Evolutionary conservation across 495 filamentous ascomycete species (phyloP).

Genomic region (Podospora fimiseda): DNA sequence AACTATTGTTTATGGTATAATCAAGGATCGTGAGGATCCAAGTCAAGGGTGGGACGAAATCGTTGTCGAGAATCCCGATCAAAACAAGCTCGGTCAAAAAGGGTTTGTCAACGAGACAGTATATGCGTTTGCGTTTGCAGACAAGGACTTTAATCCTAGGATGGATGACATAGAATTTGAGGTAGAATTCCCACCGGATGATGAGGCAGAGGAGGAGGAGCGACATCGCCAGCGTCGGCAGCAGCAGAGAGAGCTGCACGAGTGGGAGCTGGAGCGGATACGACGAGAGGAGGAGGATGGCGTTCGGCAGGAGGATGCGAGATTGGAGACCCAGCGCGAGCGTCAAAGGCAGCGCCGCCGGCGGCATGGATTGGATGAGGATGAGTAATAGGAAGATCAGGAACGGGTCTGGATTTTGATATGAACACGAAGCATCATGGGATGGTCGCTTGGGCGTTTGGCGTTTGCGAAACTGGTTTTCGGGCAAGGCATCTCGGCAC

Average conservation of each 20-base stretch:
- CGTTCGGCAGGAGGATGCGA: no score
- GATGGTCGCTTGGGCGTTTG: no score
- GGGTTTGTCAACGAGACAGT: slow-evolving; percentile 48
- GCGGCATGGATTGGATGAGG: neutral
- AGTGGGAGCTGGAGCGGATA: no score
- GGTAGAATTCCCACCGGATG: slow-evolving; percentile 56
- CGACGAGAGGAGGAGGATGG: no score
- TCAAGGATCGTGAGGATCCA: slow-evolving; percentile 26
- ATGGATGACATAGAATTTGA: slow-evolving; percentile 55
- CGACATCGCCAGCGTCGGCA: no score
- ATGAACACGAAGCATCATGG: no score
- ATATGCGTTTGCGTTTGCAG: slow-evolving; percentile 63
- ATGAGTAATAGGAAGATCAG: neutral
- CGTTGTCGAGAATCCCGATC: slow-evolving; percentile 14
- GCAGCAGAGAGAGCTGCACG: no score
- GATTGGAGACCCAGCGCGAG: neutral
- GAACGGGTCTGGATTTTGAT: neutral
- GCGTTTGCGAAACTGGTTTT: no score
- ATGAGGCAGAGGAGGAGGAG: slow-evolving; percentile 27
- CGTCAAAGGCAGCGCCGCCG: no score
- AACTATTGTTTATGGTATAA: slow-evolving; percentile 38
- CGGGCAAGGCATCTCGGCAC: no score
- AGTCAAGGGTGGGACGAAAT: slow-evolving; percentile 37
- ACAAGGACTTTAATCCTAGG: slow-evolving; percentile 32
- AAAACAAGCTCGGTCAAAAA: slow-evolving; percentile 33